A percentile compares a stretch with the other conserved stretches of the same genome.
Evolutionary conservation across 371 early-diverging fungal genomes (phyloP).

Genomic region (Entomophthora muscae): DNA sequence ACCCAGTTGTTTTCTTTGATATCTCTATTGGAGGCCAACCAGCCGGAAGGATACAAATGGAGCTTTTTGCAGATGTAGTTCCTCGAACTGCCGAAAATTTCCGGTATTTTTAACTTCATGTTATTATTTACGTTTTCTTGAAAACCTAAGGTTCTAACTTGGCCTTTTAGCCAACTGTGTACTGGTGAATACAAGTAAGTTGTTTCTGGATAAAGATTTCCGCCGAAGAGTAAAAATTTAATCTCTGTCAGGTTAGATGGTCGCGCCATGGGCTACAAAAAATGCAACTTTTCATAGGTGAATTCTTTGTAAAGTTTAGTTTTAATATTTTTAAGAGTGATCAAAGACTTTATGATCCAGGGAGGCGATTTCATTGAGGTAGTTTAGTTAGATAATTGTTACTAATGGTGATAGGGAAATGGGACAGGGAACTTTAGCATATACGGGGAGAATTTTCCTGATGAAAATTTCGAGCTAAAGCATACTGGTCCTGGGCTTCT

Average conservation of each 20-base stretch:
- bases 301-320: constrained; percentile 12
- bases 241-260: constrained; percentile 36
- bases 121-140: too few species aligned
- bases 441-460: constrained; percentile 87
- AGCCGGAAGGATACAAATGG: constrained; percentile 89
- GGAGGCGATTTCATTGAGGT: constrained; percentile 94
- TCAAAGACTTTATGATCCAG: constrained; percentile 97
- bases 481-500: constrained; percentile 82
- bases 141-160: constrained; percentile 1
- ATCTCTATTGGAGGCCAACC: constrained; percentile 53
- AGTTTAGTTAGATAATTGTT: constrained; percentile 7
- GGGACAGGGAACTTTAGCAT: constrained; percentile 96
- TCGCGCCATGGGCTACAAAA: constrained; percentile 74
- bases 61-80: constrained; percentile 78
- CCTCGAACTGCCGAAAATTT: constrained; percentile 99
- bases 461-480: constrained; percentile 92
- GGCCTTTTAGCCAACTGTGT: constrained; percentile 49
- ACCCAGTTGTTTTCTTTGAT: constrained; percentile 54
- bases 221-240: not conserved
- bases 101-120: constrained; percentile 21
- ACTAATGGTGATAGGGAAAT: constrained; percentile 43
- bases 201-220: not conserved
- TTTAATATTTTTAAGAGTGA: constrained; percentile 33
- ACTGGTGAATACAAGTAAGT: constrained; percentile 73
- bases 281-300: constrained; percentile 79